Evolutionary conservation across 2,329 filamentous ascomycete species (phyloP), one percentile per base, ranked within the genome.

Genomic region (Colletotrichum musae): DNA sequence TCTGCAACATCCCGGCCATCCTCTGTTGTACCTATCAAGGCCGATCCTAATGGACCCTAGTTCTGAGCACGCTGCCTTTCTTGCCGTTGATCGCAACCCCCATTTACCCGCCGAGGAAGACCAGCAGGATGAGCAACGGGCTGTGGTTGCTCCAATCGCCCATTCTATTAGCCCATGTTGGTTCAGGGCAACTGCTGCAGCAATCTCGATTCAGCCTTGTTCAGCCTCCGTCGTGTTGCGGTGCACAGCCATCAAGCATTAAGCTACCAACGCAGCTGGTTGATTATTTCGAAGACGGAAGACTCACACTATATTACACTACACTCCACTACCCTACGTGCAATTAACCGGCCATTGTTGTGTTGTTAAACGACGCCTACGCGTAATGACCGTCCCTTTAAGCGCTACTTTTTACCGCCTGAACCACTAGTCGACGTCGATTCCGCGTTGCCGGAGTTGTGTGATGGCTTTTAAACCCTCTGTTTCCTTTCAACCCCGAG

Each of bases 191-290:
- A 16, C 6, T n/a, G 39, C 36, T 15, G 47, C 45, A 12, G 47
- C 58, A 47, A 68, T 68, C 65, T 58, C 47, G 47, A 64, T 64
- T 41, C 65, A 58, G 65, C 60, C 61, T 59, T 51, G 54, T n/a
- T n/a, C 28, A 26, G 28, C 60, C 28, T 43, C 16, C 24, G 28
- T 36, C 24, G 60, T 54, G 54, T 53, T 41, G 60, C 28, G 32
- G 32, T 10, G 32, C 32, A 10, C 7, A 36, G 32, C 32, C 32
- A 36, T 36, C 7, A 36, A 10, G 32, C 32, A 36, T 36, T 6
- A 36, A 6, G 32, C 32, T 36, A 36, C 21, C 21, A 24, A 24
- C 21, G 21, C 21, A 24, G 21, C 21, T 24, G 21, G 21, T 24
- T 24, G 21, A 24, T 10, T 36, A 6, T 36, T 4, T 36, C 32